Base-by-base conservation (phyloP, 2,329 filamentous ascomycete genomes). In the Aschersonia sp. region DNA sequence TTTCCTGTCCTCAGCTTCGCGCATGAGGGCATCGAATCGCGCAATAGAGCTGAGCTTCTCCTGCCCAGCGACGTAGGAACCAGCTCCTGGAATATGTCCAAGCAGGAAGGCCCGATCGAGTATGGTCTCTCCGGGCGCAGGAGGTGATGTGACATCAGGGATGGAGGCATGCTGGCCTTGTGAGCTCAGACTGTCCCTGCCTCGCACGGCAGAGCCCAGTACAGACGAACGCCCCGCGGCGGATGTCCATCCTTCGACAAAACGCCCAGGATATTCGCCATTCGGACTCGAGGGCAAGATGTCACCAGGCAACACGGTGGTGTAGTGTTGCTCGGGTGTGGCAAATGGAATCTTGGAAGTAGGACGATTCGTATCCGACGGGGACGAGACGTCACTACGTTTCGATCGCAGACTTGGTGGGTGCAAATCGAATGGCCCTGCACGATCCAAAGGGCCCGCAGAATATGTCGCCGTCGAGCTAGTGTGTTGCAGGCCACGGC, bases 101-200 rank as follows among this genome's bases (percentile, higher is more conserved):
- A 83, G 62, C 54, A 80, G 76, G 54, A 83, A 83, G 0, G 79
- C 79, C 40, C 79, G 66, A 57, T 83, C 79, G n/a, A 83, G 60
- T 46, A 83, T 83, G 0, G 79, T 81, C 60, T 83, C 79, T 12
- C 79, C 70, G 2, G 74, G 74, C 0, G 61, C 63, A 2, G 74
- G 71, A 0, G 76, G 74, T 0, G 74, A 73, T 54, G 67, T 69
- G 1, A 71, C 69, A 41, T 70, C 64, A 2, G 66, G 54, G 7
- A 68, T 56, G 10, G 62, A 58, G 10, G 57, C 55, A 14, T 63
- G 60, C 5, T 67, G 66, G 12, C 66, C 62, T 10, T 72, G 68
- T 1, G 75, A 78, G 51, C 72, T 66, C 45, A 79, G 65, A 54
- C 76, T 79, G 43, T 72, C 74, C 6, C 74, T 69, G 3, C 67